Evolutionary conservation across 2,329 filamentous ascomycete genomes (phyloP).

Genomic region (Fusarium sp.): DNA sequence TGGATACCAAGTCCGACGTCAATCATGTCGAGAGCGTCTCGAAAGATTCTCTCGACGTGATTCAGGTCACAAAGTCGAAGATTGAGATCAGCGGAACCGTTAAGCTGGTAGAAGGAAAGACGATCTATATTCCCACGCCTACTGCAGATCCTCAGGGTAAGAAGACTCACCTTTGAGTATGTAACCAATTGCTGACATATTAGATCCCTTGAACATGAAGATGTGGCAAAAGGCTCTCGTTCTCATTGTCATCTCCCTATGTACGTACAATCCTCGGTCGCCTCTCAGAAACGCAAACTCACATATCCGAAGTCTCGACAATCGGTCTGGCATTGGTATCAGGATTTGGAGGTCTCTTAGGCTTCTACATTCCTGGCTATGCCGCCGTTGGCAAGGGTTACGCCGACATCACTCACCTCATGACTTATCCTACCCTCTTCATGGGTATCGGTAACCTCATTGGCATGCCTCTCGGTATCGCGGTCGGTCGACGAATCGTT

Average conservation of each 20-base stretch:
- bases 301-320: constrained; percentile 1
- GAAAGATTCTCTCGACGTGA: constrained; percentile 26
- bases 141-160: constrained; percentile 31
- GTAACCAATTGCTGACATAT: neutral
- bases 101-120: constrained; percentile 27
- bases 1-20: constrained; percentile 29
- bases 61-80: constrained; percentile 30
- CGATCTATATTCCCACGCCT: constrained; percentile 32
- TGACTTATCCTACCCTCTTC: constrained; percentile 18
- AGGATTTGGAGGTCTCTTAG: constrained; percentile 12
- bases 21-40: constrained; percentile 35
- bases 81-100: constrained; percentile 35
- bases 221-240: constrained; percentile 37
- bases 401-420: constrained; percentile 15
- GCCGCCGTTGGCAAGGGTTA: constrained; percentile 10
- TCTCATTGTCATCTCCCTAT: constrained; percentile 33
- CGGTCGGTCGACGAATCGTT: constrained; percentile 33
- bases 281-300: neutral
- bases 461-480: constrained; percentile 36
- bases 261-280: neutral
- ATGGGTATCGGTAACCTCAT: constrained; percentile 39
- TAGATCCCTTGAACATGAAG: constrained; percentile 38
- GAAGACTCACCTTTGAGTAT: neutral
- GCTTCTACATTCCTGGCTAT: constrained; percentile 15
- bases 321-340: constrained; percentile 14